These are phyloP conservation scores for Pseudogymnoascus sp. DNA, from an alignment of 2,329 filamentous ascomycete species.

Conservation along the genomic window DNA sequence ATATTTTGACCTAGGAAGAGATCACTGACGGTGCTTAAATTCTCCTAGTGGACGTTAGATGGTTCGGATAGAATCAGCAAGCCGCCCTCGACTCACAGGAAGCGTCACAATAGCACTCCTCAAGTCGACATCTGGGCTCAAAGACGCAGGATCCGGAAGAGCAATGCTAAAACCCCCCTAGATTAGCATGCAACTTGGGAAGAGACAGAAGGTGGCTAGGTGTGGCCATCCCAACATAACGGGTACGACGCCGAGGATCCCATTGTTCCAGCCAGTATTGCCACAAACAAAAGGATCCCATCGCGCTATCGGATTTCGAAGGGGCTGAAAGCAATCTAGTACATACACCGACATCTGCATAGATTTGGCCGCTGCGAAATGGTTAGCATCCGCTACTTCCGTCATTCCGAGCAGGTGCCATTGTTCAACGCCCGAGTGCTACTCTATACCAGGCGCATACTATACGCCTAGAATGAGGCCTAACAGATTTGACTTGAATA, in stretches of 20 bases:
- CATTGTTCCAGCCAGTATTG: background rate
- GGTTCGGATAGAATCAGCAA: background rate
- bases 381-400: background rate
- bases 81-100: background rate
- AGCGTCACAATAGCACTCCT: background rate
- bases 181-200: background rate
- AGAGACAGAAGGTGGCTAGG: background rate
- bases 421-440: background rate
- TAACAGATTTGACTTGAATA: background rate
- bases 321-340: constrained; percentile 41
- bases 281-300: background rate
- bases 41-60: background rate
- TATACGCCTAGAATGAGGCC: background rate
- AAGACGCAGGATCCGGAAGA: background rate
- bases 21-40: background rate
- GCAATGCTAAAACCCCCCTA: background rate
- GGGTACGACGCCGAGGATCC: background rate
- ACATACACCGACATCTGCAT: constrained; percentile 25
- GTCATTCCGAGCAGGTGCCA: background rate
- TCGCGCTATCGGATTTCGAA: background rate
- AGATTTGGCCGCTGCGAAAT: background rate
- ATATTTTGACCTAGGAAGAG: constrained; percentile 33
- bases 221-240: background rate
- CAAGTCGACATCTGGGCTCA: background rate
- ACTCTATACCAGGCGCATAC: background rate